phyloP scores from a whole-genome alignment of 1,284 basidiomycete genomes.

The Phlebopus sp. region DNA sequence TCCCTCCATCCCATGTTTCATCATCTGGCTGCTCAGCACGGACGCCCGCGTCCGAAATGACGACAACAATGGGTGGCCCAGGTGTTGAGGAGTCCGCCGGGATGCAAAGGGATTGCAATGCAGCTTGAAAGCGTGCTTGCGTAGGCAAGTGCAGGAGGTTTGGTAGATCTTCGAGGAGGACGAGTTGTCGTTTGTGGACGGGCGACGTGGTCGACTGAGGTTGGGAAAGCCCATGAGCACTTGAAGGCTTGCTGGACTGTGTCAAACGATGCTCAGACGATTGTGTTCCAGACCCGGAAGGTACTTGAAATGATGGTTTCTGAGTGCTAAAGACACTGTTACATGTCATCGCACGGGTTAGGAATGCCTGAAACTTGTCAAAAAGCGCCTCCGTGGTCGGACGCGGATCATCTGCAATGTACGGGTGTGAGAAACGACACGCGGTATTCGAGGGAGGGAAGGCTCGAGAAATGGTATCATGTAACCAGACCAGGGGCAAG shows the following conservation, averaged over 20 bases:
- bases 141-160: conserved; percentile 81
- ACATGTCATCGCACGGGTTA: conserved; percentile 70
- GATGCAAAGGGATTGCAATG: conserved; percentile 58
- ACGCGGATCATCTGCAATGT: conserved; percentile 13
- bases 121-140: conserved; percentile 72
- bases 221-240: not conserved
- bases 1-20: conserved; percentile 42
- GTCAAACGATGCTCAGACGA: no score
- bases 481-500: not conserved
- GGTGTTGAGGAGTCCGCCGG: conserved; percentile 30
- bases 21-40: conserved; percentile 66
- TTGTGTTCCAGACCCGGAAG: conserved; percentile 9
- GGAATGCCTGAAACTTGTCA: conserved; percentile 76
- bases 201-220: conserved; percentile 6
- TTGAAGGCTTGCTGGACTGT: no score
- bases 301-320: conserved; percentile 14
- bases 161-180: conserved; percentile 91
- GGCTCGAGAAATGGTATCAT: not conserved
- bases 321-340: conserved; percentile 47
- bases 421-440: not conserved
- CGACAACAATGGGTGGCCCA: conserved; percentile 72
- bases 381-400: conserved; percentile 59
- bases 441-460: not conserved
- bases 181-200: conserved; percentile 46
- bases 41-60: conserved; percentile 81